Evolutionary conservation across 2,329 filamentous ascomycete species (phyloP).

Genomic region (Diaporthe sp.): DNA sequence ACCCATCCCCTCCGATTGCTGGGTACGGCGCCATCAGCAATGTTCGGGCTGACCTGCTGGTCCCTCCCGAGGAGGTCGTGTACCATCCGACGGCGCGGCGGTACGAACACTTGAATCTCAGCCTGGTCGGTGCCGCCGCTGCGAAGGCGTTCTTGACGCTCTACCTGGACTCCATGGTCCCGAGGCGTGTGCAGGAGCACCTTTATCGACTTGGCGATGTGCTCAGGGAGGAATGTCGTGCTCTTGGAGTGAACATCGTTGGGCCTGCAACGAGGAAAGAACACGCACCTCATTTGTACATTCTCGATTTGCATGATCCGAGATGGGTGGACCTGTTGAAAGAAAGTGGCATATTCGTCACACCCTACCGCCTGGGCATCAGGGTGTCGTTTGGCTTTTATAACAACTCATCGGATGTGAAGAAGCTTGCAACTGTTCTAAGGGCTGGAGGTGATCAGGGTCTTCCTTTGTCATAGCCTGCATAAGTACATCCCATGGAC

Average conservation of each 20-base stretch:
- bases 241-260: conserved; percentile 45
- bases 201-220: conserved; percentile 44
- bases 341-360: conserved; percentile 41
- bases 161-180: conserved; percentile 47
- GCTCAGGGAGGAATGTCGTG: conserved; percentile 43
- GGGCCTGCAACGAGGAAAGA: conserved; percentile 43
- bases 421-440: background rate
- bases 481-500: background rate
- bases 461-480: conserved; percentile 8
- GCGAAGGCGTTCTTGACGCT: conserved; percentile 44
- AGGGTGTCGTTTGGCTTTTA: conserved; percentile 50
- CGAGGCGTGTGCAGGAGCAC: conserved; percentile 47
- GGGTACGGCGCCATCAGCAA: conserved; percentile 46
- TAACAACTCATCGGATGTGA: conserved; percentile 40
- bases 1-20: conserved; percentile 48
- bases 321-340: conserved; percentile 46
- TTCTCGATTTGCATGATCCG: conserved; percentile 45
- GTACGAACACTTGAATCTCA: conserved; percentile 51
- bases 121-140: conserved; percentile 45
- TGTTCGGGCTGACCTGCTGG: conserved; percentile 43
- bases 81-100: conserved; percentile 47
- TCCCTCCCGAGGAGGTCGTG: conserved; percentile 40
- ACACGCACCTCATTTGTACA: conserved; percentile 50
- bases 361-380: conserved; percentile 47
- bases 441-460: background rate